Conservation (phyloP, 2,329 filamentous ascomycete genomes). For the Diaporthe australafricana region DNA sequence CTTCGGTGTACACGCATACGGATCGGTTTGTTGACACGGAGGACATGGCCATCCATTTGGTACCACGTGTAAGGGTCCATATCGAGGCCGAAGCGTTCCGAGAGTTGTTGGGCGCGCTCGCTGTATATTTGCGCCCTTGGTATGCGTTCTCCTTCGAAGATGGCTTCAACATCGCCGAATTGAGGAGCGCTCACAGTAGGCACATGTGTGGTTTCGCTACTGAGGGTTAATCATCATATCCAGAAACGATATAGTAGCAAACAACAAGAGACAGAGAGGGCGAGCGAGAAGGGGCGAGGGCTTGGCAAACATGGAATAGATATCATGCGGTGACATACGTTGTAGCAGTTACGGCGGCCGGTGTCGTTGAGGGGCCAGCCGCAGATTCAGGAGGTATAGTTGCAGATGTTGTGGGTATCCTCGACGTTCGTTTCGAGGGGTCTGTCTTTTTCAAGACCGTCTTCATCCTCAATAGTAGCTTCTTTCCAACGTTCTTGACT, state of each 20-base stretch:
- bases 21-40: constrained; percentile 79
- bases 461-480: constrained; percentile 60
- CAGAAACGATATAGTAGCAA: neutral
- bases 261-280: neutral
- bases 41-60: constrained; percentile 63
- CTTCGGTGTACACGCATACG: constrained; percentile 82
- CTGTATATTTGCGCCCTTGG: constrained; percentile 64
- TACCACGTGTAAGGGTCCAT: constrained; percentile 67
- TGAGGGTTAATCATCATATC: constrained; percentile 1
- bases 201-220: constrained; percentile 18
- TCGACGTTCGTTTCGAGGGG: constrained; percentile 43
- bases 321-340: constrained; percentile 17
- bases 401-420: constrained; percentile 16
- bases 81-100: constrained; percentile 66
- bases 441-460: constrained; percentile 61
- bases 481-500: constrained; percentile 60
- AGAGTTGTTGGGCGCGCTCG: constrained; percentile 67
- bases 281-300: no score
- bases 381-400: neutral
- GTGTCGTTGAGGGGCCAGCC: neutral
- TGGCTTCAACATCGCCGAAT: constrained; percentile 36
- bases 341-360: neutral
- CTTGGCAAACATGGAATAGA: neutral
- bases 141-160: constrained; percentile 48
- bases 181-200: constrained; percentile 39